Base-by-base conservation (phyloP, 108 stramenopile genomes). In the Tribonema minus region DNA sequence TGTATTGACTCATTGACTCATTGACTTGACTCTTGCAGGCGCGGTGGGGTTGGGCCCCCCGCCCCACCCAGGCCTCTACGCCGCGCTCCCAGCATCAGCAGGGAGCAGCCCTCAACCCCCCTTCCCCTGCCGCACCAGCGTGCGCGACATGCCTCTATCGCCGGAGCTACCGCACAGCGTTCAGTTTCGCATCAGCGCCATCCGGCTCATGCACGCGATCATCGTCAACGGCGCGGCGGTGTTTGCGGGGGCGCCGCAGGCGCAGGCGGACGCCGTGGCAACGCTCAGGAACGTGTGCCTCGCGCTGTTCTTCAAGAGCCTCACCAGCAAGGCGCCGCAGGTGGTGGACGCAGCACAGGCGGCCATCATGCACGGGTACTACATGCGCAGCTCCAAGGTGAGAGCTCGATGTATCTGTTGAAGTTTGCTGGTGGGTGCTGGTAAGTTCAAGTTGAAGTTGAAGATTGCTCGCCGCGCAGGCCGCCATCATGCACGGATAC, bases 221-320 rank as follows among this genome's bases (percentile, higher is more conserved):
- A 68, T 67, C 26, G 61, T 5, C 61, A 12, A 7, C 61, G 30
- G 29, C 5, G 5, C 9, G 30, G 30, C 29, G 29, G 30, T 26
- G 29, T 5, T 26, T 5, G 61, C 61, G 27, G 61, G 29, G 30
- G 61, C 61, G 61, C 61, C 9, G 27, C 30, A 5, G 27, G 5
- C 5, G 27, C 5, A 7, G 4, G 9, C 9, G 30, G 27, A 3
- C 5, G 27, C 30, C 4, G 61, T 7, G 30, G 61, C 9, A 26
- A 20, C 46, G 20, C 46, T 54, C 46, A 54, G 20, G 46, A 54
- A 54, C 46, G 20, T 15, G 39, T 80, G 78, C 64, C 67, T 70
- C 58, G 66, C 67, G 29, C 78, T 80, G 9, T 80, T 80, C 78
- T 80, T 80, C 70, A 80, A 71, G 70, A 70, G 78, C 78, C 70